Evolutionary conservation across 2,329 filamentous ascomycete species (phyloP).

Genomic region (Didymella keratinophila): DNA sequence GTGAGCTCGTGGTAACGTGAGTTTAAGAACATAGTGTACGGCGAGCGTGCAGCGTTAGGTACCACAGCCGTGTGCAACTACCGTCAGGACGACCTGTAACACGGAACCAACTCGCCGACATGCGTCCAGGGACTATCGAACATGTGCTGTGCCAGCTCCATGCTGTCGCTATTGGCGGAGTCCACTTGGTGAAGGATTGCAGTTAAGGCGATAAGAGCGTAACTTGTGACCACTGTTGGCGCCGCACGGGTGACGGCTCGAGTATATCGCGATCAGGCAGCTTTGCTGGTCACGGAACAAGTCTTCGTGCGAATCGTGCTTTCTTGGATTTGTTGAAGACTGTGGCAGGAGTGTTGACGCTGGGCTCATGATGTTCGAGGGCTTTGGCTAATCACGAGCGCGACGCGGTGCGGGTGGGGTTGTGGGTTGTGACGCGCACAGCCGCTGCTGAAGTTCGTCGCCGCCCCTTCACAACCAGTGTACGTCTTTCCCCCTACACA

Average conservation of each 20-base stretch:
- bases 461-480: neutral
- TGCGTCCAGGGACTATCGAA: neutral
- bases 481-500: neutral
- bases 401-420: neutral
- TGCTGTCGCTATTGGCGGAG: neutral
- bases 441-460: constrained; percentile 1
- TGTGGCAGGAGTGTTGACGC: neutral
- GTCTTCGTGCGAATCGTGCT: neutral
- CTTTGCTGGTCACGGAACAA: neutral
- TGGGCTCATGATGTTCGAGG: neutral
- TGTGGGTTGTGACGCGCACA: neutral
- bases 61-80: neutral
- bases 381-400: constrained; percentile 1
- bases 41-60: neutral
- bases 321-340: neutral
- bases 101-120: neutral
- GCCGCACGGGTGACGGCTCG: neutral
- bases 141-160: neutral
- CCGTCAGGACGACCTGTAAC: neutral
- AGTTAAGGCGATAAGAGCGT: constrained; percentile 1
- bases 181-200: constrained; percentile 2
- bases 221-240: constrained; percentile 4
- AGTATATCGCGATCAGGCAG: neutral
- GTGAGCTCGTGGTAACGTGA: neutral
- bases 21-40: neutral